Conservation (phyloP, 441 rosid genomes). For the Syzygium syzygioides region DNA sequence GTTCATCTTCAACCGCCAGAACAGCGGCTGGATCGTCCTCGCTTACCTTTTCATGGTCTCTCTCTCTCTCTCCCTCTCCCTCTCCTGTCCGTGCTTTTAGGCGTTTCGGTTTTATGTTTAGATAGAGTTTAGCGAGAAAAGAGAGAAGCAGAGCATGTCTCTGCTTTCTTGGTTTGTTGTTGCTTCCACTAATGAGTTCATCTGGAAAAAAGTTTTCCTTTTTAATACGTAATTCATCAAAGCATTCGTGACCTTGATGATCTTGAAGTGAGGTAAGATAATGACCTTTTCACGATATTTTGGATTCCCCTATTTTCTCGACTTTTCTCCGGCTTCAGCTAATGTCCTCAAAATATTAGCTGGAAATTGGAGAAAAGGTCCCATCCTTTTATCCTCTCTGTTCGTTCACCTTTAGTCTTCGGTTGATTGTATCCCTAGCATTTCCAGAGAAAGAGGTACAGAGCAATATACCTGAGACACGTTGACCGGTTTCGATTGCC, state of each 20-base stretch:
- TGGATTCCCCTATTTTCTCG: background rate
- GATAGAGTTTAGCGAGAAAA: background rate
- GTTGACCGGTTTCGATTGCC: background rate
- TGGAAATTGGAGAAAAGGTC: background rate
- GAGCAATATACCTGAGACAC: background rate
- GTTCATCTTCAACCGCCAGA: constrained; percentile 59
- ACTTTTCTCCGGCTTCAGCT: background rate
- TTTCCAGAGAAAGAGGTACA: background rate
- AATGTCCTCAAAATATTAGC: background rate
- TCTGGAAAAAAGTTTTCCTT: background rate
- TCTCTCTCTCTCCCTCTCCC: background rate
- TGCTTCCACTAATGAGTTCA: background rate
- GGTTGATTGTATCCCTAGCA: background rate
- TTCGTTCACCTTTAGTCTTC: background rate
- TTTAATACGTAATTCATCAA: background rate
- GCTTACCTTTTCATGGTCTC: constrained; percentile 89
- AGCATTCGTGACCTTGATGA: background rate
- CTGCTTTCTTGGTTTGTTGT: background rate
- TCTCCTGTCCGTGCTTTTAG: background rate
- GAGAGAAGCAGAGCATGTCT: background rate
- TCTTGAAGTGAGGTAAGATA: background rate
- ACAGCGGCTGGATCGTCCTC: constrained; percentile 54
- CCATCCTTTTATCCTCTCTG: background rate
- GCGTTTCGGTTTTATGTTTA: background rate
- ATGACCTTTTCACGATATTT: background rate